Evolutionary conservation across 257 asterid species (phyloP).

Genomic region (Echites panduratus): DNA sequence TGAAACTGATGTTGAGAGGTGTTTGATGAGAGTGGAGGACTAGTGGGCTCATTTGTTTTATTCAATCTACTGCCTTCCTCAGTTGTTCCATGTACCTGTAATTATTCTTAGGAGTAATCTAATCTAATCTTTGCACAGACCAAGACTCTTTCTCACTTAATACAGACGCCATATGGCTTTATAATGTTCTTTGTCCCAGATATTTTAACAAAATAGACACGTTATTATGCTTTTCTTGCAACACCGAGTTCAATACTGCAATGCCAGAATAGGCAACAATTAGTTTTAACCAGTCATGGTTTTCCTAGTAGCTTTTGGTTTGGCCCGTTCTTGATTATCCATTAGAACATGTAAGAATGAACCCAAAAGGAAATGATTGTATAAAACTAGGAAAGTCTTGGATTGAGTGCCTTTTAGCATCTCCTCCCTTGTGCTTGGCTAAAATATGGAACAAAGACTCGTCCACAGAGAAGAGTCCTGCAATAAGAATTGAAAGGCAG

Average conservation of each 20-base stretch:
- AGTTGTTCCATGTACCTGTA: constrained; percentile 14
- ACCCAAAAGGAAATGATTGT: neutral
- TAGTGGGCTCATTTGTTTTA: constrained; percentile 14
- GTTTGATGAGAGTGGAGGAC: constrained; percentile 18
- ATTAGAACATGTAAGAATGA: too few relatives aligned
- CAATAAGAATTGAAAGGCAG: neutral
- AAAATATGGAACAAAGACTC: neutral
- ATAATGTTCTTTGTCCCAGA: neutral
- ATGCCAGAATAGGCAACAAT: neutral
- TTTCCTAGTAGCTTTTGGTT: constrained; percentile 1
- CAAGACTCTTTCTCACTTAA: neutral
- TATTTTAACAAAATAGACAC: neutral
- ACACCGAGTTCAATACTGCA: too few relatives aligned
- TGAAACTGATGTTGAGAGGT: constrained; percentile 21
- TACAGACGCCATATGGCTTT: neutral
- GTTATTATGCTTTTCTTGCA: too few relatives aligned
- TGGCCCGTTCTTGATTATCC: too few relatives aligned
- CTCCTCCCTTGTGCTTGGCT: neutral
- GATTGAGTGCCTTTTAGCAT: neutral
- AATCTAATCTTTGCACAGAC: constrained; percentile 1
- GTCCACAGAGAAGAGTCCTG: neutral
- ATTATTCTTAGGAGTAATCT: neutral
- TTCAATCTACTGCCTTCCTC: constrained; percentile 16
- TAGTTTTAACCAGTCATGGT: neutral
- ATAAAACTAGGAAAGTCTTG: neutral